These are phyloP conservation scores for Teratosphaeriaceae sp. DNA, from an alignment of 2,329 filamentous ascomycete genomes.

Conservation along the genomic window DNA sequence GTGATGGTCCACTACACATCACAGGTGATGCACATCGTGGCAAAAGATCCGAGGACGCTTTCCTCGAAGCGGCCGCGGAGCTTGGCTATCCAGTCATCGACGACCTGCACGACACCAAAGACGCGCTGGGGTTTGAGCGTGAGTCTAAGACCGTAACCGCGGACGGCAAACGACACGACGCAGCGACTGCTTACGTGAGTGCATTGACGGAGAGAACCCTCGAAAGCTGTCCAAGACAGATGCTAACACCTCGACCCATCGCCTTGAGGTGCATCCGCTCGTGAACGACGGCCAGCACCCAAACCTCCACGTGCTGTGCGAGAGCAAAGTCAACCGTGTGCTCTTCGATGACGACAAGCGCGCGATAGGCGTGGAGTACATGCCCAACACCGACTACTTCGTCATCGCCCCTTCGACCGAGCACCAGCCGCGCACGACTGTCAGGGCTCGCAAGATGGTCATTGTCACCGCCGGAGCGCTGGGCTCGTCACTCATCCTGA, in stretches of 20 bases:
- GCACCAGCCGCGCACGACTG: conserved; percentile 14
- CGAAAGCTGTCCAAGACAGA: no score
- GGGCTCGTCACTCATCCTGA: conserved; percentile 53
- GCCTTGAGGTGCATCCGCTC: conserved; percentile 48
- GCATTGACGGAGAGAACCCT: no score
- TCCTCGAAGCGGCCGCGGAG: conserved; percentile 43
- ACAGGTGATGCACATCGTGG: conserved; percentile 1
- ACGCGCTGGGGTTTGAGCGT: conserved; percentile 18
- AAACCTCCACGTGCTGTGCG: conserved; percentile 53
- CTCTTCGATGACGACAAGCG: conserved; percentile 28
- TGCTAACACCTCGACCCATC: no score
- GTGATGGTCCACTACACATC: conserved; percentile 14
- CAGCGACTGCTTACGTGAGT: conserved; percentile 48
- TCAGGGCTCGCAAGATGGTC: conserved; percentile 51
- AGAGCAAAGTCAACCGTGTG: conserved; percentile 47
- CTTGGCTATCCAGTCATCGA: conserved; percentile 23
- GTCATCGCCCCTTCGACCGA: conserved; percentile 5
- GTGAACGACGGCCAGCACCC: conserved; percentile 43
- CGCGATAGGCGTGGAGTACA: conserved; percentile 54
- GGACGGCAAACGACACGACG: conserved; percentile 50
- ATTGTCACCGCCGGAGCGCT: conserved; percentile 45
- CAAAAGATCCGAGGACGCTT: conserved; percentile 37
- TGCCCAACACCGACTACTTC: conserved; percentile 31
- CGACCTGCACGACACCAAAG: conserved; percentile 47
- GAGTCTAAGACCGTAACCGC: conserved; percentile 37